Percentiles rank a stretch among this genome's conserved stretches.
Evolutionary conservation across 805 yeast genomes (phyloP).

Genomic region (Blastobotrys terrestris): DNA sequence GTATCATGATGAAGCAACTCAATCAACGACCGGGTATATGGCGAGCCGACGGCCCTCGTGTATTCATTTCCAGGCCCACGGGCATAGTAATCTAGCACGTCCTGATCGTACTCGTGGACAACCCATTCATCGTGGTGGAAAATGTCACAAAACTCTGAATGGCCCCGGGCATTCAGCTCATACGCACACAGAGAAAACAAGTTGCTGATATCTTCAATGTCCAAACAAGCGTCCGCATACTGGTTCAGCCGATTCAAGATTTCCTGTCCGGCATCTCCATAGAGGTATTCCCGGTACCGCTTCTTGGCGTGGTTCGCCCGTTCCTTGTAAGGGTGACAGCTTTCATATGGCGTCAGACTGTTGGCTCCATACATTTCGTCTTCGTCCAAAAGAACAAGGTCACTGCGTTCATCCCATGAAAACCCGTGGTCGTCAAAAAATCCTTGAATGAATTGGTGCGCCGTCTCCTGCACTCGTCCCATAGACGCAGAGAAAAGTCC

Average conservation of each 20-base stretch:
- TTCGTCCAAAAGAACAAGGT: slow-evolving; percentile 18
- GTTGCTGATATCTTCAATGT: slow-evolving; percentile 37
- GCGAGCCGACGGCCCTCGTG: slow-evolving; percentile 39
- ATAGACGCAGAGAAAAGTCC: background rate
- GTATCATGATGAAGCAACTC: slow-evolving; percentile 36
- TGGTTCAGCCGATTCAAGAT: slow-evolving; percentile 22
- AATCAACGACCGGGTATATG: slow-evolving; percentile 44
- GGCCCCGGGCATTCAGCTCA: slow-evolving; percentile 45
- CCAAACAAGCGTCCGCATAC: slow-evolving; percentile 21
- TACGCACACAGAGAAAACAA: slow-evolving; percentile 45
- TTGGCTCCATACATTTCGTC: slow-evolving; percentile 20
- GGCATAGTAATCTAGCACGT: slow-evolving; percentile 40
- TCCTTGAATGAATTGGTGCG: slow-evolving; percentile 26
- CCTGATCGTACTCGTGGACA: slow-evolving; percentile 37
- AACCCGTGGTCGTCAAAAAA: slow-evolving; percentile 17
- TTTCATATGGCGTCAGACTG: slow-evolving; percentile 16
- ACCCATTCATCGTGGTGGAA: slow-evolving; percentile 47
- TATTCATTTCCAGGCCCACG: slow-evolving; percentile 43
- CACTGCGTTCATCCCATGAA: slow-evolving; percentile 20
- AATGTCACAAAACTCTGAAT: slow-evolving; percentile 22
- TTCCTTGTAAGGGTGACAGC: background rate
- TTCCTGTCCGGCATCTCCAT: background rate
- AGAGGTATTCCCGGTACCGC: background rate
- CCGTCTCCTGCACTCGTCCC: slow-evolving; percentile 21
- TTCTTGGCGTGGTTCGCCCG: background rate